These are phyloP conservation scores for Trichosporon inkin DNA, from an alignment of 1,284 basidiomycete species.

Conservation along the genomic window DNA sequence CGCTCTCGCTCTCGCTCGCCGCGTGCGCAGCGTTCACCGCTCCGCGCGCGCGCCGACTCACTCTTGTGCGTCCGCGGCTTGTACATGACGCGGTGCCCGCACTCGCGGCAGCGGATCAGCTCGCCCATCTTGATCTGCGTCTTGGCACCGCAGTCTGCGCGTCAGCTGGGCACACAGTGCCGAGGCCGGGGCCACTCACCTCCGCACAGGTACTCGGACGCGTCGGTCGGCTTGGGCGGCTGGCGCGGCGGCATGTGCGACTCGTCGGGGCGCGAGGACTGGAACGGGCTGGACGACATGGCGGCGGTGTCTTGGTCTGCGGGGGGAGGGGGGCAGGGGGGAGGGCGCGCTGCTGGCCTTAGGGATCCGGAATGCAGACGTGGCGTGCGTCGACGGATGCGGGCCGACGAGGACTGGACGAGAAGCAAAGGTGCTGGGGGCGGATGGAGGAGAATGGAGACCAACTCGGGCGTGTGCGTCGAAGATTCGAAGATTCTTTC, in stretches of 20 bases:
- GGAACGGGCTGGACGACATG: slow-evolving; percentile 44
- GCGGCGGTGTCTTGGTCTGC: neutral
- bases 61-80: slow-evolving; percentile 95
- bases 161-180: slow-evolving; percentile 13
- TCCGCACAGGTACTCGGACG: slow-evolving; percentile 90
- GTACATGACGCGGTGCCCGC: slow-evolving; percentile 98
- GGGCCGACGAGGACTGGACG: no score
- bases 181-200: slow-evolving; percentile 57
- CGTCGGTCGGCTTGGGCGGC: slow-evolving; percentile 44
- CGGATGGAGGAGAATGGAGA: neutral
- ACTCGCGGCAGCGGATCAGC: slow-evolving; percentile 93
- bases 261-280: slow-evolving; percentile 29
- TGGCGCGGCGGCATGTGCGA: slow-evolving; percentile 34
- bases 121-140: slow-evolving; percentile 91
- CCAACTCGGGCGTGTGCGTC: neutral
- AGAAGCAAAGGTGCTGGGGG: neutral
- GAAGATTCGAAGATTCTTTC: slow-evolving; percentile 5
- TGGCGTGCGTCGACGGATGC: no score
- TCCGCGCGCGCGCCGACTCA: slow-evolving; percentile 54
- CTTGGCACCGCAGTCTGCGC: slow-evolving; percentile 82
- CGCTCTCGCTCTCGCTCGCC: no score
- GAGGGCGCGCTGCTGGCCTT: no score
- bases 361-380: no score
- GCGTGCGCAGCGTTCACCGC: neutral
- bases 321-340: neutral